Evolutionary conservation across 2,329 filamentous ascomycete species (phyloP), one percentile per base, ranked within the genome.

Genomic region (Ambrosiella cleistominuta): DNA sequence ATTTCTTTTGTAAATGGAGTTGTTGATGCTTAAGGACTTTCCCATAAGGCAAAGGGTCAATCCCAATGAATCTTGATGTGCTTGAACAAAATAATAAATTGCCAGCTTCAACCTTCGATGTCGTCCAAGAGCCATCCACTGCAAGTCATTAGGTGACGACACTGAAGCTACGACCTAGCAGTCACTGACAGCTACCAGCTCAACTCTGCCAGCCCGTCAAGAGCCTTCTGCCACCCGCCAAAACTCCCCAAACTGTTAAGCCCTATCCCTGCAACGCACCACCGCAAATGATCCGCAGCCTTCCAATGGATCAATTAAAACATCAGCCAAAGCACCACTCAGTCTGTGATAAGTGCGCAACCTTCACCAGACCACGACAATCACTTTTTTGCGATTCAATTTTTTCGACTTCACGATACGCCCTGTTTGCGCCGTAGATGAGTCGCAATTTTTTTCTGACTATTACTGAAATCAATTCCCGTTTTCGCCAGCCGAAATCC

Each of bases 221-320:
- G 11, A 11, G 11, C 8, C 12, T 13, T 51, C 13, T 51, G 47
- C 17, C 47, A 51, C 47, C 7, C 47, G 35, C 27, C 12, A n/a
- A 51, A 51, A 19, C 47, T 51, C 17, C n/a, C 15, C 17, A 8
- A 11, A 15, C 15, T 44, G 51, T 15, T 35, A 11, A 19, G n/a
- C 38, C 13, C 44, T 11, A 57, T 57, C 56, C 56, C 56, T 57
- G 56, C 56, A 51, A 17, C 54, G 13, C 17, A 51, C 47, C 47
- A 51, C 6, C 39, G n/a, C 54, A 47, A 47, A 42, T n/a, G 19
- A 12, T 37, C 7, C 40, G 37, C 47, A 57, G 56, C 56, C 56
- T 57, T 57, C 45, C 47, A 35, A 36, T 3, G 17, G 9, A 11
- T 51, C 47, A 51, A 51, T 51, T 51, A 51, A 42, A 51, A 27